These are phyloP conservation scores for Fistulifera solaris DNA, from an alignment of 108 stramenopile genomes.

Conservation along the genomic window DNA sequence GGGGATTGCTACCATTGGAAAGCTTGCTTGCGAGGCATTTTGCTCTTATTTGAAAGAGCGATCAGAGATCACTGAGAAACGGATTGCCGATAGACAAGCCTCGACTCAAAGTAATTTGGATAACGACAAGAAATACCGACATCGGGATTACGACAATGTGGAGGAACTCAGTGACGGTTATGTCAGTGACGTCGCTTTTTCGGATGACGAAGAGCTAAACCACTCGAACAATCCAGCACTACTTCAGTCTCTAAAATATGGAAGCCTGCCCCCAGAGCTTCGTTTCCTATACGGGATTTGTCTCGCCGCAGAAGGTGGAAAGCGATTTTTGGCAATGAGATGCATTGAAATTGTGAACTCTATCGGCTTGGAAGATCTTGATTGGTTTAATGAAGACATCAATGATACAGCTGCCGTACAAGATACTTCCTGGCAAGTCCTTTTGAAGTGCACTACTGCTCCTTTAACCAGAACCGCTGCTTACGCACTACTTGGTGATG, in stretches of 20 bases:
- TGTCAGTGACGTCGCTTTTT: constrained; percentile 9
- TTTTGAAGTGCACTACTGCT: constrained; percentile 34
- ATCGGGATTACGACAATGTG: constrained; percentile 39
- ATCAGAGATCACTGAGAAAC: constrained; percentile 22
- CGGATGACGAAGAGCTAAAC: constrained; percentile 43
- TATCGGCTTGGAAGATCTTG: constrained; percentile 22
- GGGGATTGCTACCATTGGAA: constrained; percentile 41
- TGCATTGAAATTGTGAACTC: constrained; percentile 38
- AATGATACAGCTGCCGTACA: constrained; percentile 4
- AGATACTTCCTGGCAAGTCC: constrained; percentile 37
- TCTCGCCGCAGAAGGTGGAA: constrained; percentile 53
- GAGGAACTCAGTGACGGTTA: constrained; percentile 18
- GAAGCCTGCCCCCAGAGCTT: constrained; percentile 56
- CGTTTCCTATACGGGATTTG: constrained; percentile 44
- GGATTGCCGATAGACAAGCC: constrained; percentile 12
- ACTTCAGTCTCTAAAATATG: constrained; percentile 36
- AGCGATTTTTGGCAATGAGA: constrained; percentile 54
- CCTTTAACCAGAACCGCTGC: constrained; percentile 35
- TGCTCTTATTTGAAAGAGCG: constrained; percentile 56
- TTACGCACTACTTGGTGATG: constrained; percentile 49
- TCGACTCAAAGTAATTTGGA: background rate
- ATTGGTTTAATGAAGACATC: constrained; percentile 16
- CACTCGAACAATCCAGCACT: constrained; percentile 11
- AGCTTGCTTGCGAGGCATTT: constrained; percentile 56
- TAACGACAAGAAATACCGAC: constrained; percentile 16